These are phyloP conservation scores for Zymoseptoria crescenta DNA, from an alignment of 2,329 filamentous ascomycete genomes.

Conservation along the genomic window DNA sequence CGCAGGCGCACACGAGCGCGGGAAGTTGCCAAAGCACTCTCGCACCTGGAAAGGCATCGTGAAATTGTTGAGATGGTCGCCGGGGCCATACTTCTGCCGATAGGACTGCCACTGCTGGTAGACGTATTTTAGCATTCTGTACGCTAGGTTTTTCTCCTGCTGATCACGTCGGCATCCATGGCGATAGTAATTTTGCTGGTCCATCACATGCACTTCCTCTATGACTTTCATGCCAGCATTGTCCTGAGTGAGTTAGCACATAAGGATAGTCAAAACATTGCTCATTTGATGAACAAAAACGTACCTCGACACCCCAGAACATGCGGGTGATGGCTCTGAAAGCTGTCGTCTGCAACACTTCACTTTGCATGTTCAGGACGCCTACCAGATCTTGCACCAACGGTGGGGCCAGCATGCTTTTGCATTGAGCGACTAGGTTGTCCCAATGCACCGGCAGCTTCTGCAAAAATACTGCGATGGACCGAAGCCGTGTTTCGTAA, in stretches of 20 bases:
- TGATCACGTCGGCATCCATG: constrained; percentile 8
- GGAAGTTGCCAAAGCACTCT: background rate
- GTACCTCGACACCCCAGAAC: constrained; percentile 32
- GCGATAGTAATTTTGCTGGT: constrained; percentile 13
- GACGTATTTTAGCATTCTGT: constrained; percentile 5
- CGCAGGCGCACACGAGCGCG: background rate
- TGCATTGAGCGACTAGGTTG: constrained; percentile 15
- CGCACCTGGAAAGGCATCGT: background rate
- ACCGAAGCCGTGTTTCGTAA: constrained; percentile 26
- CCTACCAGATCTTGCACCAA: constrained; percentile 49
- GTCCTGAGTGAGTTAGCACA: background rate
- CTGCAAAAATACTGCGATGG: constrained; percentile 17
- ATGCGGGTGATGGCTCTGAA: constrained; percentile 45
- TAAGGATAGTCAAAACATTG: background rate
- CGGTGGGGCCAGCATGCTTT: constrained; percentile 43
- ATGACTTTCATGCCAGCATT: constrained; percentile 9
- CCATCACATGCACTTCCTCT: constrained; percentile 16
- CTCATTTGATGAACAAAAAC: background rate
- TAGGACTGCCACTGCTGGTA: constrained; percentile 7
- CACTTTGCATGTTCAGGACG: constrained; percentile 44
- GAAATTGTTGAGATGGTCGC: background rate
- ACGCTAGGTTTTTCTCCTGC: constrained; percentile 10
- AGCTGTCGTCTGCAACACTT: constrained; percentile 46
- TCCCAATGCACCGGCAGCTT: constrained; percentile 20
- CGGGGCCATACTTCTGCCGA: background rate